phyloP scores from a whole-genome alignment of 2,329 filamentous ascomycete species.

The Colletotrichum tropicale region DNA sequence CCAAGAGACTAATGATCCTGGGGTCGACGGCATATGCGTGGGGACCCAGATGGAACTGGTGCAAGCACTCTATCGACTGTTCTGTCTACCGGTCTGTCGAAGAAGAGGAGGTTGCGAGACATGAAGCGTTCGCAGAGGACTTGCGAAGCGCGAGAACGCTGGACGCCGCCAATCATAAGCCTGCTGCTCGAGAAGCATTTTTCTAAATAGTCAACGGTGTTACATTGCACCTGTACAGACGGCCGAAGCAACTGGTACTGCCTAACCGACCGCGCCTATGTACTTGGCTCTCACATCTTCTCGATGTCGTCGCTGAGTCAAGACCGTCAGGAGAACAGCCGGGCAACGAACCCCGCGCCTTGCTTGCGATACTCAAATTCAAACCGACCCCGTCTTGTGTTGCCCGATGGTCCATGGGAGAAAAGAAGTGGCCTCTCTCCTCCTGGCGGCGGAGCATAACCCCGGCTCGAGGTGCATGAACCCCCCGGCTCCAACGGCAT shows the following conservation, averaged over 20 bases:
- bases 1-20: background rate
- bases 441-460: background rate
- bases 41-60: background rate
- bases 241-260: background rate
- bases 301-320: background rate
- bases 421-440: background rate
- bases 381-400: background rate
- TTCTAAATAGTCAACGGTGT: background rate
- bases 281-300: background rate
- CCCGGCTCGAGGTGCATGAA: background rate
- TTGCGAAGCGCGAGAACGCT: background rate
- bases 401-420: background rate
- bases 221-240: background rate
- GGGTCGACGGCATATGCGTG: background rate
- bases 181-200: background rate
- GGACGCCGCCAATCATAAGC: background rate
- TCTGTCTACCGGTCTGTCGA: background rate
- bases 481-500: background rate
- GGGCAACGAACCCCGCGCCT: background rate
- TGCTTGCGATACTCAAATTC: background rate
- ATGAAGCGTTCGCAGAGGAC: background rate
- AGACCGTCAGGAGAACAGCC: background rate
- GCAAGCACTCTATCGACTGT: background rate
- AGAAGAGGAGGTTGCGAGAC: background rate
- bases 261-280: background rate